A percentile compares a stretch with the other conserved stretches of the same genome.
Conservation (phyloP, 1,139 yeast species). For the Yamadazyma diddensiae region DNA sequence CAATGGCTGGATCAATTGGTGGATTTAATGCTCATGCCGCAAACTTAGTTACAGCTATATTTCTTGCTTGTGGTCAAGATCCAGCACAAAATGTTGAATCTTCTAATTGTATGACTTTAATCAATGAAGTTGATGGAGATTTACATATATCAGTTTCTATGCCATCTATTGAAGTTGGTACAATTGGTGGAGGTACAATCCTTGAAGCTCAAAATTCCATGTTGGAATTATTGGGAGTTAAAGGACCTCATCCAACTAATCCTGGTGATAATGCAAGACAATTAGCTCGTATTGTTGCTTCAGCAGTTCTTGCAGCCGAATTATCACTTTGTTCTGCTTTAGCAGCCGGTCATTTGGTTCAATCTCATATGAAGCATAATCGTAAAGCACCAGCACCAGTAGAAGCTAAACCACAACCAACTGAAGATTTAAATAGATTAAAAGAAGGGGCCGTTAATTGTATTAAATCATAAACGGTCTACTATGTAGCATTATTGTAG, state of each 20-base stretch:
- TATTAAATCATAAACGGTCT: conserved; percentile 43
- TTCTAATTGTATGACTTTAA: conserved; percentile 93
- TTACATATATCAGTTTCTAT: conserved; percentile 89
- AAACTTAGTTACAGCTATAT: conserved; percentile 90
- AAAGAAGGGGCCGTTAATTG: conserved; percentile 71
- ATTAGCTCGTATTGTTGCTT: conserved; percentile 91
- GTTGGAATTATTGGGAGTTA: conserved; percentile 90
- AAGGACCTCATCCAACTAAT: conserved; percentile 90
- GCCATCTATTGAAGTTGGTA: conserved; percentile 99
- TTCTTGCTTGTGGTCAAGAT: conserved; percentile 95
- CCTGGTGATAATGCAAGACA: conserved; percentile 97
- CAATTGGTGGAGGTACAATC: conserved; percentile 98
- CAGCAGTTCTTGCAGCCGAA: conserved; percentile 96
- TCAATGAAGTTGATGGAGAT: conserved; percentile 72
- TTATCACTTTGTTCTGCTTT: conserved; percentile 90
- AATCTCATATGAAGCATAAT: conserved; percentile 96
- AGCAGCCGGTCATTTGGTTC: conserved; percentile 98
- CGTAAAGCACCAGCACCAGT: conserved; percentile 56
- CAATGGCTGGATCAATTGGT: conserved; percentile 98
- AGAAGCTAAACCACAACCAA: conserved; percentile 21
- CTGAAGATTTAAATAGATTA: conserved; percentile 41
- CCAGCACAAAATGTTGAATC: conserved; percentile 98
- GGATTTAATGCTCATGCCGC: conserved; percentile 99
- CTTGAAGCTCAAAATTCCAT: conserved; percentile 96
- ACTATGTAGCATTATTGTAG: conserved; percentile 1